phyloP scores from a whole-genome alignment of 2,329 filamentous ascomycete genomes.

The Claviceps arundinis region DNA sequence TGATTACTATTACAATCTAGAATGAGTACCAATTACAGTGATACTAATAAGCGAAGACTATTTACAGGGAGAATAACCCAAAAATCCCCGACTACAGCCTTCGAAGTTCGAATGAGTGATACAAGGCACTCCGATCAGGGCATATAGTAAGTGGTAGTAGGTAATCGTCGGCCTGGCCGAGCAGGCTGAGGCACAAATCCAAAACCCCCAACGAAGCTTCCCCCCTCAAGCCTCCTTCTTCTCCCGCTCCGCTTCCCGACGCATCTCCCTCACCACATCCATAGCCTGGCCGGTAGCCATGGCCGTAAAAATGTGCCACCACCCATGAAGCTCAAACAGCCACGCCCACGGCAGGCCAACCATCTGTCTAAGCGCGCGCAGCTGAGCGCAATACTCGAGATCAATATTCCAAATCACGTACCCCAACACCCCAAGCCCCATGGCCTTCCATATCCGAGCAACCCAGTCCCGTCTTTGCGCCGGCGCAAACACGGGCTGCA shows the following conservation, averaged over 20 bases:
- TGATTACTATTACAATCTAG: too few relatives aligned
- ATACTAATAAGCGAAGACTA: too few relatives aligned
- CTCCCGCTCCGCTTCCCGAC: conserved; percentile 7
- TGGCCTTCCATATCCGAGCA: conserved; percentile 15
- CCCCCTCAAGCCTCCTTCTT: neutral
- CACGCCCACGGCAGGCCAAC: conserved; percentile 43
- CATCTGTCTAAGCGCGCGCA: conserved; percentile 29
- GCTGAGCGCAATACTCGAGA: conserved; percentile 33
- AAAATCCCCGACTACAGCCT: too few relatives aligned
- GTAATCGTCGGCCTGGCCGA: too few relatives aligned
- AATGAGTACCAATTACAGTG: too few relatives aligned
- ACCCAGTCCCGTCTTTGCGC: conserved; percentile 14
- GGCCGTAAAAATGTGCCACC: conserved; percentile 51
- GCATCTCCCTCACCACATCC: conserved; percentile 16
- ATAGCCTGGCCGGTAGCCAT: conserved; percentile 34
- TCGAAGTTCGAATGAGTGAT: too few relatives aligned
- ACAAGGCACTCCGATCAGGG: too few relatives aligned
- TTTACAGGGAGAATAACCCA: too few relatives aligned
- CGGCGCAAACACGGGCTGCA: conserved; percentile 15
- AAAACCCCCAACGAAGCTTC: too few relatives aligned
- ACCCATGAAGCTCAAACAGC: conserved; percentile 45
- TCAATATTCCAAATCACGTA: conserved; percentile 46
- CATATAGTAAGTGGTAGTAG: too few relatives aligned
- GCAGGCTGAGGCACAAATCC: too few relatives aligned
- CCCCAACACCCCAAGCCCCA: conserved; percentile 25